Evolutionary conservation across 768 basidiomycete genomes (phyloP).

Genomic region (Saitozyma podzolica): DNA sequence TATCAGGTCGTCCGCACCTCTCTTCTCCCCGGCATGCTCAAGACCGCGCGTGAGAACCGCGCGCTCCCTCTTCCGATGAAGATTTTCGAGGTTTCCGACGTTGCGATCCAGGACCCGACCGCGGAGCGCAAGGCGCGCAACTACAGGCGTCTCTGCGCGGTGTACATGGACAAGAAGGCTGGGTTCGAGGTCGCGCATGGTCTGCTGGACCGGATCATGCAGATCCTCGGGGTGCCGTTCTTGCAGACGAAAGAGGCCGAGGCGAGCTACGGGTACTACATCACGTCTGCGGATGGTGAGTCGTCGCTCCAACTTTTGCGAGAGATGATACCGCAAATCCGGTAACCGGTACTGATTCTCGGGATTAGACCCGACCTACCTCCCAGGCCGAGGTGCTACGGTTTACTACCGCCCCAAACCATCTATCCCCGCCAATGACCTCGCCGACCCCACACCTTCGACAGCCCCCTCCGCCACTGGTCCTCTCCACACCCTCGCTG

Average conservation of each 20-base stretch:
- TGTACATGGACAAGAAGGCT: constrained; percentile 96
- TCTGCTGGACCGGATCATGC: constrained; percentile 90
- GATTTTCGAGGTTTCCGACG: constrained; percentile 90
- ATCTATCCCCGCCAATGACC: constrained; percentile 17
- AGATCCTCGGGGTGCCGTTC: constrained; percentile 86
- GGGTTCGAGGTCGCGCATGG: constrained; percentile 97
- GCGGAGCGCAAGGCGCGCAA: constrained; percentile 68
- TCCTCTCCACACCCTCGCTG: constrained; percentile 52
- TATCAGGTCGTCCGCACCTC: constrained; percentile 98
- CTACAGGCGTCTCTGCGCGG: constrained; percentile 78
- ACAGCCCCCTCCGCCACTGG: constrained; percentile 6
- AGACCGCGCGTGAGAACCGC: constrained; percentile 94
- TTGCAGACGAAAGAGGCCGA: constrained; percentile 58
- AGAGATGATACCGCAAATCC: background rate
- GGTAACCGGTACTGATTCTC: constrained; percentile 4
- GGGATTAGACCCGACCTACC: constrained; percentile 78
- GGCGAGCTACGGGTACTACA: constrained; percentile 78
- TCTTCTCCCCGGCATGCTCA: constrained; percentile 90
- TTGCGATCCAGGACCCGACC: constrained; percentile 79
- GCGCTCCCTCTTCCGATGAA: constrained; percentile 88
- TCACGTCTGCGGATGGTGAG: constrained; percentile 80
- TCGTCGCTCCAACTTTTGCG: background rate
- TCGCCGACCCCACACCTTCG: constrained; percentile 30
- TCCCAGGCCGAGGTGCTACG: constrained; percentile 90
- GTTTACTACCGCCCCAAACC: constrained; percentile 73